Evolutionary conservation across 495 filamentous ascomycete genomes (phyloP), one percentile per base, ranked within the genome.

Genomic region (Aspergillus conjunctus): DNA sequence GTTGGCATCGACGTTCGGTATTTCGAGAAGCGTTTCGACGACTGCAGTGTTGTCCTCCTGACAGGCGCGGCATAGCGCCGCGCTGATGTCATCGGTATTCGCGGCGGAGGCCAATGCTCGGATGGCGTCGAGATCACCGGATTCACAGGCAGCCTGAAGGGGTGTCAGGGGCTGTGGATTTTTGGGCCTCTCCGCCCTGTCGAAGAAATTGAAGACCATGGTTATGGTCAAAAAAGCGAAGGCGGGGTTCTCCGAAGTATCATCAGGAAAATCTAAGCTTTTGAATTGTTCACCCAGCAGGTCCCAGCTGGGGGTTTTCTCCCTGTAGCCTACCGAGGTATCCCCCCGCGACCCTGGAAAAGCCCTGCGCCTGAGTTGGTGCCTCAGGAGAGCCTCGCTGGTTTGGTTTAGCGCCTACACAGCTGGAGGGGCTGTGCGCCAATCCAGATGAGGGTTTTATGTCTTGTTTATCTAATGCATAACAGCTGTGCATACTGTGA

Each of bases 131-230:
- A 56, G 41, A 14, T 56, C 41, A 21, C 14, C 15, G 22, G 22
- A 44, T 31, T 46, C 39, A 14, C 54, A 56, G 21, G 39, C 21
- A 18, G n/a, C 21, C 17, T 31, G 54, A 1, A 56, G 54, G 5
- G 54, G 1, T 20, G 21, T 31, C 22, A 12, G 39, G 0, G 39
- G 39, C 39, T 43, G 12, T 43, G 0, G 39, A 17, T 9, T 17
- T 10, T 12, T 10, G 17, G 10, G 4, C 39, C 7, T 43, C 7
- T 43, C 39, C 17, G 0, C 7, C 10, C 14, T 0, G 10, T 10
- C 39, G 17, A 43, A 43, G 0, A 0, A 43, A 12, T 43, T 43
- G 39, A 12, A 43, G 9, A 1, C 39, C 39, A 43, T 43, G 39
- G 10, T 12, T 7, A 10, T 17, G 39, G 39, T 43, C 39, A 43